Evolutionary conservation across 2,329 filamentous ascomycete species (phyloP).

Genomic region (Sporothrix brasiliensis): DNA sequence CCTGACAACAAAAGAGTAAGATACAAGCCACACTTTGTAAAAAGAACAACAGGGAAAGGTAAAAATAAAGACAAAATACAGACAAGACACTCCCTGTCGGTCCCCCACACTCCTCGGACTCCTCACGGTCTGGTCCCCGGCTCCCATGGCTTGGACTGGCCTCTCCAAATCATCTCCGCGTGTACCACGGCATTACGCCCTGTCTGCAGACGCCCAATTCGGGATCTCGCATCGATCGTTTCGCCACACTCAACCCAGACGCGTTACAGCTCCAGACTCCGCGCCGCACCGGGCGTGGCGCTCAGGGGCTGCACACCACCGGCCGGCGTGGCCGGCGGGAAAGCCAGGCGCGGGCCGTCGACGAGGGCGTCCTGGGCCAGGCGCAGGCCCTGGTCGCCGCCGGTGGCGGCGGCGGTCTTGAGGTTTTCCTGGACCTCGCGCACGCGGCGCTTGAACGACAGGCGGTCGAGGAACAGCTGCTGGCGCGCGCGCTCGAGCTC

Average conservation of each 20-base stretch:
- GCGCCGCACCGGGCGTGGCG: constrained; percentile 55
- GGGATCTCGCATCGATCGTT: neutral
- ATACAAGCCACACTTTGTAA: constrained; percentile 12
- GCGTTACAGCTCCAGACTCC: constrained; percentile 58
- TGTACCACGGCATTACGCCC: neutral
- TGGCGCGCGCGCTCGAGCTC: constrained; percentile 91
- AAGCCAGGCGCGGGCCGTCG: constrained; percentile 58
- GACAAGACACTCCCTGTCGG: neutral
- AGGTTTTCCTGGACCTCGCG: constrained; percentile 78
- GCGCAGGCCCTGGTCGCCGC: constrained; percentile 55
- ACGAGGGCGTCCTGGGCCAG: constrained; percentile 52
- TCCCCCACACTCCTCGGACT: neutral
- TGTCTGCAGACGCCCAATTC: neutral
- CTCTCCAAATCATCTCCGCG: neutral
- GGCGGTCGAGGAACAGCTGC: constrained; percentile 87
- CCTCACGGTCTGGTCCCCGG: neutral
- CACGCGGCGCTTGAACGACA: constrained; percentile 86
- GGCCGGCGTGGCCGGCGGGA: constrained; percentile 52
- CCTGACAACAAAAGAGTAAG: constrained; percentile 14
- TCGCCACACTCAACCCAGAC: neutral
- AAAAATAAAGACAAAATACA: neutral
- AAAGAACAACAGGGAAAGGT: constrained; percentile 16
- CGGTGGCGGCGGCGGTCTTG: constrained; percentile 54
- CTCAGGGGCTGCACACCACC: constrained; percentile 58
- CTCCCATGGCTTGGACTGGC: neutral